Evolutionary conservation across 225 moss, liverwort and hornwort species (phyloP), one percentile per base, ranked within the genome.

Genomic region (Pseudoscleropodium purum): DNA sequence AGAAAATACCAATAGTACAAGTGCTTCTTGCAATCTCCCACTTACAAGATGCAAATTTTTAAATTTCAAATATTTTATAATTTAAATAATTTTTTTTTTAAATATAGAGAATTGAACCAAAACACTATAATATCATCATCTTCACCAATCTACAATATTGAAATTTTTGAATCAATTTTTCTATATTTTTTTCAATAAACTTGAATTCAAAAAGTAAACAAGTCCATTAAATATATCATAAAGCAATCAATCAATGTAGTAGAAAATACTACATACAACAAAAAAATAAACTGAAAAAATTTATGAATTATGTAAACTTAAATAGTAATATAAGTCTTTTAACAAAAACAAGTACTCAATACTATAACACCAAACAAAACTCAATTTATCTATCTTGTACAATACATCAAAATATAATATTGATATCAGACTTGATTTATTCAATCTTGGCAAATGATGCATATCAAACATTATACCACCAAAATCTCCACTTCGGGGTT

Each of bases 311-410:
- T 0, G 1, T 20, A 11, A 67, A 67, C 19, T 4, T 6, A 34
- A 66, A 34, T 18, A 66, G 10, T 66, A 66, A 34, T 36, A 36
- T 19, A 36, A 5, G 18, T 10, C 18, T 1, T 34, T 18, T 17
- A 10, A 5, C 36, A 10, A 36, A 36, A 19, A 33, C 11, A 37
- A 68, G 11, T 3, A 37, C 3, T 66, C 19, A 18, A 36, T 11
- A 37, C 3, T 3, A 68, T 11, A 37, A 11, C 6, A 37, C 0
- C 5, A 3, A 41, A 39, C 0, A 70, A 1, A 69, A 37, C 6
- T 6, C 21, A 69, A n/a, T 13, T 39, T 39, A 13, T 39, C 13
- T 39, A 24, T 70, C 7, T 13, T 45, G 45, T 70, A 7, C 13
- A 39, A 24, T 21, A 25, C 7, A 24, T 25, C 3, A 39, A 1